A percentile compares a stretch with the other conserved stretches of the same genome.
Conservation (phyloP, 768 basidiomycete species). For the Suillus paluster region DNA sequence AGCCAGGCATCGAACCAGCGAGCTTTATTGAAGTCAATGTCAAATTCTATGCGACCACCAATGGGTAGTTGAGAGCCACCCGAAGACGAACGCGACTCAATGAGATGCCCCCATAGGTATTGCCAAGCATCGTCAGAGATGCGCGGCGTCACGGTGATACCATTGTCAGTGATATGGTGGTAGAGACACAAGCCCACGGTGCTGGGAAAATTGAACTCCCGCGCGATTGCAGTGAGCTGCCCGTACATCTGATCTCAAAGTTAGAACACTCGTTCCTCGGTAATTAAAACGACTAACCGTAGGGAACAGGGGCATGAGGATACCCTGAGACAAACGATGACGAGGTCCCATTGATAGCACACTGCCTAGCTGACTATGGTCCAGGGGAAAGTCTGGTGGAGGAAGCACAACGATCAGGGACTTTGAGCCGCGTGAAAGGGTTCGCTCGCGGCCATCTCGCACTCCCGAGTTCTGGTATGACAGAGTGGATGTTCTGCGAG, state of each 20-base stretch:
- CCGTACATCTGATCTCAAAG: constrained; percentile 62
- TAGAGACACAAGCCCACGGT: constrained; percentile 81
- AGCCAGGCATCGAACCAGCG: constrained; percentile 81
- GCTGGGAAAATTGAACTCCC: constrained; percentile 83
- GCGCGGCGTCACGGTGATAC: constrained; percentile 62
- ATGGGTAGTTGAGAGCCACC: constrained; percentile 54
- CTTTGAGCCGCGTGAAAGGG: constrained; percentile 42
- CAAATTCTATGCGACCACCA: constrained; percentile 83
- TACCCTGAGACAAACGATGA: constrained; percentile 66
- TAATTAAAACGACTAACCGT: constrained; percentile 48
- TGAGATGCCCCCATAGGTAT: constrained; percentile 66
- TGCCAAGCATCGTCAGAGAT: constrained; percentile 83
- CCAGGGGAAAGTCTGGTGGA: constrained; percentile 57
- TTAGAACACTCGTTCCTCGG: constrained; percentile 2
- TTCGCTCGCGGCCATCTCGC: constrained; percentile 49
- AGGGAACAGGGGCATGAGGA: constrained; percentile 76
- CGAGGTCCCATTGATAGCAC: constrained; percentile 61
- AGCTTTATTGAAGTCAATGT: constrained; percentile 76
- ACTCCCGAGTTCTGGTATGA: constrained; percentile 56
- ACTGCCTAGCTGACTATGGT: constrained; percentile 62
- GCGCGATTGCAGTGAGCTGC: constrained; percentile 78
- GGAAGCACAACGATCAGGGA: constrained; percentile 73
- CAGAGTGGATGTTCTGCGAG: constrained; percentile 53
- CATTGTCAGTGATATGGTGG: constrained; percentile 63
- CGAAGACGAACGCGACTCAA: constrained; percentile 44